Conservation (phyloP, 78 protist species). For the Monocercomonoides exilis region DNA sequence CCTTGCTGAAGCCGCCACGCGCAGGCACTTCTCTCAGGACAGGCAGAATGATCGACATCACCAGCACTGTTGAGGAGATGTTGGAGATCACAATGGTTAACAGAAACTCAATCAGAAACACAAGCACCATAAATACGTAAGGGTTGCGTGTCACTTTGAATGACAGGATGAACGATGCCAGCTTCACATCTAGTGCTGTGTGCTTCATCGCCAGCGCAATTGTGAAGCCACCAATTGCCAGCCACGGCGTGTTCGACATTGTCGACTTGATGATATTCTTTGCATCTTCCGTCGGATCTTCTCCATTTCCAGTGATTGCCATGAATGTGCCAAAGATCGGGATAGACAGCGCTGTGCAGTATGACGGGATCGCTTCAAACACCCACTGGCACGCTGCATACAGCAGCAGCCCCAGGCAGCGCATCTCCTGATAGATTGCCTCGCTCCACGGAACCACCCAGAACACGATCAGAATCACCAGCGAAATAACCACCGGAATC, state of each 20-base stretch:
- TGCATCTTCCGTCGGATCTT: not conserved
- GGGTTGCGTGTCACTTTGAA: not conserved
- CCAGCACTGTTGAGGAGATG: not conserved
- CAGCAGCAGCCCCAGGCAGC: slow-evolving; percentile 4
- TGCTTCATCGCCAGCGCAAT: slow-evolving; percentile 1
- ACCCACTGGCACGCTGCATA: not conserved
- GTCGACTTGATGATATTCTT: not conserved
- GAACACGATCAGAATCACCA: not conserved
- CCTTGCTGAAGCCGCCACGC: slow-evolving; percentile 2
- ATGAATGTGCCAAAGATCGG: not conserved
- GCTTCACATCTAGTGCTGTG: not conserved
- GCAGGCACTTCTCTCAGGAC: not conserved
- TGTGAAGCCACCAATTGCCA: slow-evolving; percentile 1
- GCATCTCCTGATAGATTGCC: not conserved
- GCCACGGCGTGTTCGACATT: not conserved
- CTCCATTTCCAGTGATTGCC: not conserved
- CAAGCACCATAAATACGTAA: not conserved
- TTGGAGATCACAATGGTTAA: slow-evolving; percentile 9
- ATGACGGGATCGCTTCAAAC: not conserved
- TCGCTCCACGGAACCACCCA: slow-evolving; percentile 1
- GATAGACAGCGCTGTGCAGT: not conserved
- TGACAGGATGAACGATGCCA: not conserved
- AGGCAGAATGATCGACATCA: not conserved
- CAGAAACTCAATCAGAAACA: not conserved
- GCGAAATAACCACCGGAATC: not conserved